phyloP scores from a whole-genome alignment of 805 yeast species.

The Saccharomycopsis microspora region DNA sequence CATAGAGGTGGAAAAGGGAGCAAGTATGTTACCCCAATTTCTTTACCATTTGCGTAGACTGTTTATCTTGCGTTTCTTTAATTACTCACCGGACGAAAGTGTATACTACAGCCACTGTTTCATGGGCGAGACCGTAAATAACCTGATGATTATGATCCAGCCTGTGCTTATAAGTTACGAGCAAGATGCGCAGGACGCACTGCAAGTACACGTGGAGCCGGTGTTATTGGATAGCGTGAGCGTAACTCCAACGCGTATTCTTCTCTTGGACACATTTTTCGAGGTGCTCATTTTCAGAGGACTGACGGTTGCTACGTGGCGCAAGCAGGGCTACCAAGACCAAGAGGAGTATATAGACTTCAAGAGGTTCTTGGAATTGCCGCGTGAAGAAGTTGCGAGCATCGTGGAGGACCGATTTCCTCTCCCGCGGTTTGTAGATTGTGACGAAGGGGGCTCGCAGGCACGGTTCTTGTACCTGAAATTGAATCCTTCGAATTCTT shows the following conservation, averaged over 20 bases:
- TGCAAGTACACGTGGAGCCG: constrained; percentile 32
- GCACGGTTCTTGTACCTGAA: constrained; percentile 93
- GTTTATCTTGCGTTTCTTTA: constrained; percentile 90
- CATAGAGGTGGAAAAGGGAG: constrained; percentile 74
- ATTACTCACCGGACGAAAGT: constrained; percentile 97
- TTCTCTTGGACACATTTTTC: constrained; percentile 91
- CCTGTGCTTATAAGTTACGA: constrained; percentile 90
- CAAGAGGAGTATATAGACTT: constrained; percentile 83
- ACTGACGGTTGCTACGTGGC: constrained; percentile 90
- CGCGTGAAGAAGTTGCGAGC: constrained; percentile 86
- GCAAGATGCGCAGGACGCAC: constrained; percentile 33
- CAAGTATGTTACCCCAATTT: constrained; percentile 88
- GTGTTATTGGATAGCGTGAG: constrained; percentile 91
- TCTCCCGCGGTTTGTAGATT: constrained; percentile 91
- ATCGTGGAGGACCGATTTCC: constrained; percentile 92
- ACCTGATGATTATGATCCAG: constrained; percentile 93
- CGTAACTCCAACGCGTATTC: constrained; percentile 75
- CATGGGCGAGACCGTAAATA: constrained; percentile 83
- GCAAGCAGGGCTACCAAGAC: constrained; percentile 89
- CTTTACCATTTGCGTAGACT: constrained; percentile 93
- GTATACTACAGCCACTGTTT: constrained; percentile 92
- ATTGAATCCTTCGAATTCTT: constrained; percentile 86
- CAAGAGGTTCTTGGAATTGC: constrained; percentile 76
- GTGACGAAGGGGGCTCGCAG: constrained; percentile 98
- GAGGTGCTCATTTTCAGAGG: constrained; percentile 95